Base-by-base conservation (phyloP, 768 basidiomycete species). In the Rhodotorula kratochvilovae region DNA sequence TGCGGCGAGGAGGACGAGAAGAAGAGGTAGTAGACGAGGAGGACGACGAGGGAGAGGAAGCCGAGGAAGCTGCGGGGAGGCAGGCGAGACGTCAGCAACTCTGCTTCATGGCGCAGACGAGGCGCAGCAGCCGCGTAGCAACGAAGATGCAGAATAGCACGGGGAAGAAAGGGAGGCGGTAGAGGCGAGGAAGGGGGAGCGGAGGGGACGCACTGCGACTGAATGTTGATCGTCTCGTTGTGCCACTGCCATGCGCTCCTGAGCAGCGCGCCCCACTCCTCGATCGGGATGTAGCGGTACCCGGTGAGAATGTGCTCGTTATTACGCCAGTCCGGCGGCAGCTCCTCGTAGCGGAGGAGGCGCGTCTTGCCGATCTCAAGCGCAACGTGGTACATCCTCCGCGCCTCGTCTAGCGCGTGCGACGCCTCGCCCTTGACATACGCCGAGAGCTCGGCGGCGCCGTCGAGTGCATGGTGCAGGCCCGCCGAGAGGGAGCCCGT, bases 221-320 rank as follows among this genome's bases (percentile, higher is more conserved):
- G 74, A 31, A 75, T 75, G 62, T 72, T 75, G 65, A 72, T 36
- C 21, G 73, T 68, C 61, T 80, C 79, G 73, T 80, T 80, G 61
- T 80, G 79, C 63, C 72, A 72, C 46, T 68, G 31, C 31, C 76
- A 73, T 7, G 58, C 67, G 25, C 70, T 68, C 16, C 53, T 31
- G 23, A 79, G 60, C 21, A 79, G 57, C 19, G 68, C 31, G 19
- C 62, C 69, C 72, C 75, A 77, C 17, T 71, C 63, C 45, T 78
- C 75, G 43, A 77, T 76, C 8, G 78, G 73, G 59, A 78, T 78
- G 63, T 76, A 80, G 8, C 79, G 74, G 61, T 80, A 80, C 19
- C 75, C 75, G 6, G 31, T 36, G 2, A 74, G 56, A 35, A 79
- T 71, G 46, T 73, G 76, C 67, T 77, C 73, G 59, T 79, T 79